Evolutionary conservation across 805 yeast genomes (phyloP).

Genomic region (Dipodascopsis tothii): DNA sequence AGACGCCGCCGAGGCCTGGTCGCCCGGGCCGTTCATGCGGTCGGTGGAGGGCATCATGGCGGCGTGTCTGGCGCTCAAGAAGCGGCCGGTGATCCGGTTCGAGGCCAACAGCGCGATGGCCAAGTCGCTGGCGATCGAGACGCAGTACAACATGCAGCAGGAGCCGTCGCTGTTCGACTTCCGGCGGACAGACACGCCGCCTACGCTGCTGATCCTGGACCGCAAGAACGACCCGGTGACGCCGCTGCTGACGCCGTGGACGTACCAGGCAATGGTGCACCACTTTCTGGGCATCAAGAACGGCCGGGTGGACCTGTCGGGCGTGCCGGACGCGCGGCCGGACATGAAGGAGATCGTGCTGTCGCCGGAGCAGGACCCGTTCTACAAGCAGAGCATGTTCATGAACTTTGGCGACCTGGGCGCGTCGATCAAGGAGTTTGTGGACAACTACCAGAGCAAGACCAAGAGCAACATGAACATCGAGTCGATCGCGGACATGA

Average conservation of each 20-base stretch:
- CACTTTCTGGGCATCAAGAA: conserved; percentile 77
- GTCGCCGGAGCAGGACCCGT: conserved; percentile 63
- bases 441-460: conserved; percentile 68
- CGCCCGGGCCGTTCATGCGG: conserved; percentile 38
- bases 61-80: conserved; percentile 60
- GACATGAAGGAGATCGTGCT: conserved; percentile 58
- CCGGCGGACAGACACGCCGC: conserved; percentile 55
- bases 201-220: conserved; percentile 69
- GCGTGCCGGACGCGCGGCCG: conserved; percentile 48
- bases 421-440: conserved; percentile 76
- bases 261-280: conserved; percentile 95
- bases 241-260: conserved; percentile 91
- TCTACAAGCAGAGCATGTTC: conserved; percentile 73
- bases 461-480: conserved; percentile 69
- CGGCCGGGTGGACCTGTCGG: conserved; percentile 65
- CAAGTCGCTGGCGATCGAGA: conserved; percentile 59
- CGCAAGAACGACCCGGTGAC: conserved; percentile 88
- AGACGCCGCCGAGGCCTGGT: conserved; percentile 41
- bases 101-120: conserved; percentile 64
- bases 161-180: conserved; percentile 58
- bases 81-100: conserved; percentile 70
- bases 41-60: conserved; percentile 45
- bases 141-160: conserved; percentile 34
- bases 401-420: conserved; percentile 92
- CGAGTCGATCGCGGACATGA: conserved; percentile 80